These are phyloP conservation scores for Selenicereus undatus DNA, from an alignment of 148 eudicot genomes.

Conservation along the genomic window DNA sequence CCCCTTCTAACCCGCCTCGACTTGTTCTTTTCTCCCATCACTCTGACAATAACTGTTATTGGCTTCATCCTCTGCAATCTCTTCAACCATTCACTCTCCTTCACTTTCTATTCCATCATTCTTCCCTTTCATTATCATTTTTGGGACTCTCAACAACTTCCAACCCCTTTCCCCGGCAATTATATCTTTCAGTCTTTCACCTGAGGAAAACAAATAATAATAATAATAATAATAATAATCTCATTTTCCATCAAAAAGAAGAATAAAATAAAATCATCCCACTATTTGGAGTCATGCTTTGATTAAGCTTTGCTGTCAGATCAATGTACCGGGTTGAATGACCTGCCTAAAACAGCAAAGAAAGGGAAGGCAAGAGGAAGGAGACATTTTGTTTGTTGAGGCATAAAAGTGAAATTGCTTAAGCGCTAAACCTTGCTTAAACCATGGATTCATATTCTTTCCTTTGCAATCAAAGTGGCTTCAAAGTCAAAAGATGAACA, in stretches of 20 bases:
- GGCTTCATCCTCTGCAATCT: neutral
- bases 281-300: no score
- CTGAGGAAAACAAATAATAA: neutral
- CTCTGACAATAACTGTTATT: constrained; percentile 32
- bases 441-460: constrained; percentile 25
- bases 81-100: no score
- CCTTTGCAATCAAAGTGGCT: constrained; percentile 43
- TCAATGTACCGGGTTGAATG: no score
- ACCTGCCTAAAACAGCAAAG: no score
- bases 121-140: neutral
- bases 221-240: neutral
- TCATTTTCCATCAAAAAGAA: no score
- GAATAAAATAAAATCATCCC: no score
- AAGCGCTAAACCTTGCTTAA: constrained; percentile 52
- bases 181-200: neutral
- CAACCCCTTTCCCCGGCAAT: neutral
- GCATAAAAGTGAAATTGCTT: constrained; percentile 35
- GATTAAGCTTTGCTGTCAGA: no score
- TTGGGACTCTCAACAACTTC: neutral
- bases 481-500: constrained; percentile 35
- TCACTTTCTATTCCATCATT: neutral
- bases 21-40: constrained; percentile 14
- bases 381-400: neutral
- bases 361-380: no score
- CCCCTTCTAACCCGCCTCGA: constrained; percentile 47